phyloP scores from a whole-genome alignment of 345 rosid species.

The Microcos paniculata region DNA sequence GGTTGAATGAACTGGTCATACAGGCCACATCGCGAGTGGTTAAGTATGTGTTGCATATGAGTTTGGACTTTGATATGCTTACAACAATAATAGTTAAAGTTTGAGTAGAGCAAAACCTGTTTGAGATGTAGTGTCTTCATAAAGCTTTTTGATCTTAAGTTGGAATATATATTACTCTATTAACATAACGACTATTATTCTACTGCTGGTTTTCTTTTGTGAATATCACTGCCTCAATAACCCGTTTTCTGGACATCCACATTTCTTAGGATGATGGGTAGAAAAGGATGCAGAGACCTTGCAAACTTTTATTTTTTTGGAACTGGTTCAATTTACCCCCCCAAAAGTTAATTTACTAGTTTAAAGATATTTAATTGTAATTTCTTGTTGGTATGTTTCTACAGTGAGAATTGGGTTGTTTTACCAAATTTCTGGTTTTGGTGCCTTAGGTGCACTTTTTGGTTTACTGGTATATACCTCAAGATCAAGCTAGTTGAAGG shows the following conservation, averaged over 20 bases:
- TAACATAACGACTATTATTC: background rate
- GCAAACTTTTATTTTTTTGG: background rate
- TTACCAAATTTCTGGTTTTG: constrained; percentile 79
- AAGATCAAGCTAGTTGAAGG: too few species aligned
- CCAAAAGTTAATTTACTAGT: background rate
- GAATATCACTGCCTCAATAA: background rate
- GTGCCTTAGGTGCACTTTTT: constrained; percentile 97
- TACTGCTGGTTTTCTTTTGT: background rate
- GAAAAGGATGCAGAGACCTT: background rate
- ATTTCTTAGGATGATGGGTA: background rate
- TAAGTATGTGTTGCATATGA: constrained; percentile 48
- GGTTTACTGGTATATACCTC: too few species aligned
- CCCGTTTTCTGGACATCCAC: background rate
- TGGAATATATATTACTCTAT: background rate
- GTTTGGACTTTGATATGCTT: background rate
- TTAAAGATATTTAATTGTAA: background rate
- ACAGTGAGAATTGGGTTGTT: constrained; percentile 84
- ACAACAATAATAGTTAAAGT: background rate
- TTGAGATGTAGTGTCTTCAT: background rate
- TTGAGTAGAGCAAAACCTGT: background rate
- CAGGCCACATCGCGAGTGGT: too few species aligned
- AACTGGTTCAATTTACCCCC: background rate
- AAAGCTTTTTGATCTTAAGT: background rate
- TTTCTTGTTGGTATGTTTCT: background rate
- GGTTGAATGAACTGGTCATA: too few species aligned